Base-by-base conservation (phyloP, 495 filamentous ascomycete species). In the Cercophora samala region DNA sequence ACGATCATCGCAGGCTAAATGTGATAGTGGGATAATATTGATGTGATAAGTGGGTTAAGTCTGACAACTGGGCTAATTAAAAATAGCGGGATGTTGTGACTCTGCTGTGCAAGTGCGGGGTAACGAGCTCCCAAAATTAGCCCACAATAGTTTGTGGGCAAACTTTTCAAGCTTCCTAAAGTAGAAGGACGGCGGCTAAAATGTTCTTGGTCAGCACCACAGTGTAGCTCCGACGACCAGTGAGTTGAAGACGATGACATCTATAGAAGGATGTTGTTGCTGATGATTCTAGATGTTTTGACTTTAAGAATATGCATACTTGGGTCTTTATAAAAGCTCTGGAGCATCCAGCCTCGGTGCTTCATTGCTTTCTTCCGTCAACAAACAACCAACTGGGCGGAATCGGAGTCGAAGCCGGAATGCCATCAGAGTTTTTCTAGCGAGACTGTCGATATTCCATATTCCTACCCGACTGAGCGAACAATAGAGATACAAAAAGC, bases 141-240 rank as follows among this genome's bases (percentile, higher is more conserved):
- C 61, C 72, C 65, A 72, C 64, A 64, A 19, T 25, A 24, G 22
- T 46, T 46, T 17, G 51, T 51, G 24, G 60, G 60, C 55, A 64
- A 68, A 69, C 64, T 62, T 54, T 62, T 32, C 53, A 66, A 59
- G 56, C 55, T 56, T 67, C 72, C 67, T 17, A 66, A 72, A 64
- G 19, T 18, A 64, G 69, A 68, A 63, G 46, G 18, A 3, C 26
- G 32, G 74, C 74, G 75, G 66, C 68, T 76, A 78, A 77, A 77
- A 77, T 73, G 66, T 29, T 74, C 76, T 68, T 46, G 37, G 13
- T 46, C 37, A 46, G 37, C 37, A 46, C 13, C 37, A 46, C 37
- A 46, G 8, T 46, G 37, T 46, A 0, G 13, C 11, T 13, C 13
- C 1, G 37, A 46, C 13, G 8, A 18, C 13, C 13, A 17, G 37